These are phyloP conservation scores for Podila minutissima DNA, from an alignment of 192 early-diverging fungal genomes.

Conservation along the genomic window DNA sequence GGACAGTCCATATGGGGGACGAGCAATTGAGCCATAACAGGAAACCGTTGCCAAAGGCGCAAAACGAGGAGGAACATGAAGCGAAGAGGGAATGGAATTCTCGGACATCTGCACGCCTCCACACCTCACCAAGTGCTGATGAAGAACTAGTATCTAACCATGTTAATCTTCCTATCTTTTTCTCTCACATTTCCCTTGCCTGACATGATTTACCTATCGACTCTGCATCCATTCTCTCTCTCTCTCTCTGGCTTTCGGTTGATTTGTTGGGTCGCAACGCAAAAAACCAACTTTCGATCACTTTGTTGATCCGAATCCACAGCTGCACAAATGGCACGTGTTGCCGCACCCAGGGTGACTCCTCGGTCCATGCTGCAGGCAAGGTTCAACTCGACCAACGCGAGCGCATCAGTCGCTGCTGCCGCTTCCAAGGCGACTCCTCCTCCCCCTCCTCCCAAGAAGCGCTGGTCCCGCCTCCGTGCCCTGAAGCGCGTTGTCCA, in stretches of 20 bases:
- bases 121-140: too few species aligned
- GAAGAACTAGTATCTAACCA: not conserved
- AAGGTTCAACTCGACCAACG: slow-evolving; percentile 39
- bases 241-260: not conserved
- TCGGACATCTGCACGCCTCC: too few species aligned
- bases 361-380: slow-evolving; percentile 13
- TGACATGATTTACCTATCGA: too few species aligned
- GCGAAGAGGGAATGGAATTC: too few species aligned
- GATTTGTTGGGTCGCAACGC: not conserved
- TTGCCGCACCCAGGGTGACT: slow-evolving; percentile 23
- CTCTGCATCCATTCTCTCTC: too few species aligned
- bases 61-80: not conserved
- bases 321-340: slow-evolving; percentile 46
- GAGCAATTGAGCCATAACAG: slow-evolving; percentile 2
- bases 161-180: not conserved
- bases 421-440: slow-evolving; percentile 6
- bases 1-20: not conserved
- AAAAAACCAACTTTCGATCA: not conserved
- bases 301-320: not conserved
- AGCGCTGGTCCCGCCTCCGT: slow-evolving; percentile 50
- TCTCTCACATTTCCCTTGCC: not conserved
- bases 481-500: slow-evolving; percentile 47
- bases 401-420: slow-evolving; percentile 31
- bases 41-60: not conserved
- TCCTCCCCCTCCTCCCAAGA: slow-evolving; percentile 26